Conservation (phyloP, 306 rosid species). For the Rosa multiflora region DNA sequence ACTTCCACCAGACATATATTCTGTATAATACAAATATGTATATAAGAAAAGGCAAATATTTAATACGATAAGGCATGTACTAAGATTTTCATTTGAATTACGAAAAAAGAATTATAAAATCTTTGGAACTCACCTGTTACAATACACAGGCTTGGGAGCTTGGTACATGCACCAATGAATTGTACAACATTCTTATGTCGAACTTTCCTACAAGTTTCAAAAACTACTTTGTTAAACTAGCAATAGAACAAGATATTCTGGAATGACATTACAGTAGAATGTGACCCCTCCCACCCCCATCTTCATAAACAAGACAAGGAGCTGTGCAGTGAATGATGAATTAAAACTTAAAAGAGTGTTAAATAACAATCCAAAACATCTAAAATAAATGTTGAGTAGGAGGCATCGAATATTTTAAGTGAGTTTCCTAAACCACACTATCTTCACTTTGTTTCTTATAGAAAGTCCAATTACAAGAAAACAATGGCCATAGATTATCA, state of each 20-base stretch:
- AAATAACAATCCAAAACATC: background rate
- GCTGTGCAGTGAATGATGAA: background rate
- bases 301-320: background rate
- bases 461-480: background rate
- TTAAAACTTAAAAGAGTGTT: background rate
- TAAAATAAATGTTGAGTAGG: background rate
- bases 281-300: background rate
- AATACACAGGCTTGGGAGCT: slow-evolving; percentile 81
- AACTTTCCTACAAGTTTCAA: slow-evolving; percentile 78
- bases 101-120: slow-evolving; percentile 8
- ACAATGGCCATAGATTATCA: background rate
- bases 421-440: background rate
- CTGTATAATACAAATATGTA: slow-evolving; percentile 40
- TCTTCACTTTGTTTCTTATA: background rate
- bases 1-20: slow-evolving; percentile 97
- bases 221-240: slow-evolving; percentile 21
- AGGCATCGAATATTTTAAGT: background rate
- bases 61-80: background rate
- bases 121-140: slow-evolving; percentile 68
- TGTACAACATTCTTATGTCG: slow-evolving; percentile 99
- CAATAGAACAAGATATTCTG: background rate
- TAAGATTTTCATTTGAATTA: slow-evolving; percentile 7
- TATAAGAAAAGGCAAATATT: background rate
- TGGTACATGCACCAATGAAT: slow-evolving; percentile 99
- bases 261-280: background rate